Percentiles rank a stretch among this genome's conserved stretches.
Evolutionary conservation across 2,329 filamentous ascomycete genomes (phyloP).

Genomic region (Xylaria digitata): DNA sequence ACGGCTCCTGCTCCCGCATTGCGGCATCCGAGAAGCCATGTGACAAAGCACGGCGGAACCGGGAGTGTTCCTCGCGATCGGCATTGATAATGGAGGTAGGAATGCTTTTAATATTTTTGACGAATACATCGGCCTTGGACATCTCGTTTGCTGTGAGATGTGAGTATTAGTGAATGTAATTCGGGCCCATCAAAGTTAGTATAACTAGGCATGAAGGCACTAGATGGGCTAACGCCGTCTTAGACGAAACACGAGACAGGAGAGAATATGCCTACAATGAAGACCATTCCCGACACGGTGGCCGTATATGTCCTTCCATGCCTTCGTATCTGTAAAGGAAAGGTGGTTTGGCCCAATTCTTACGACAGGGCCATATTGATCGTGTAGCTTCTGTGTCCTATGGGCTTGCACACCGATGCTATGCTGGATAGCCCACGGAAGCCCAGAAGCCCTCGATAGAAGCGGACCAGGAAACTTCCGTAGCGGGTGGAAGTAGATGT

Average conservation of each 20-base stretch:
- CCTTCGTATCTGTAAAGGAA: constrained; percentile 48
- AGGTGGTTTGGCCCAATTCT: constrained; percentile 46
- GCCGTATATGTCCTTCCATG: constrained; percentile 52
- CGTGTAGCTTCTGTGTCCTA: constrained; percentile 44
- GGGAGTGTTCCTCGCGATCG: constrained; percentile 46
- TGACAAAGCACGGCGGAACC: constrained; percentile 47
- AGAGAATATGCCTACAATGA: constrained; percentile 24
- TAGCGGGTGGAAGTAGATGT: constrained; percentile 48
- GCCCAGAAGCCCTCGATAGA: constrained; percentile 38
- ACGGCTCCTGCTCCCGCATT: constrained; percentile 48
- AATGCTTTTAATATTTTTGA: constrained; percentile 34
- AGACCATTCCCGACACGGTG: constrained; percentile 45
- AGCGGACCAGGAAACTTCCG: constrained; percentile 45
- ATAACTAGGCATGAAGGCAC: neutral
- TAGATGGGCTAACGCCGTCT: neutral
- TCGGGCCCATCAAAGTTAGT: neutral
- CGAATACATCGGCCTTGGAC: constrained; percentile 40
- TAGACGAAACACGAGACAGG: no score
- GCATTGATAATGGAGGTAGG: constrained; percentile 48
- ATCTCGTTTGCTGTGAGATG: constrained; percentile 41
- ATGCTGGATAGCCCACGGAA: constrained; percentile 45
- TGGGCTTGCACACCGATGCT: constrained; percentile 41
- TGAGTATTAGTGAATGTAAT: neutral
- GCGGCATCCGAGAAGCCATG: constrained; percentile 49
- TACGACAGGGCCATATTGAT: constrained; percentile 40